Evolutionary conservation across 495 filamentous ascomycete genomes (phyloP).

Genomic region (Trypethelium eluteriae): DNA sequence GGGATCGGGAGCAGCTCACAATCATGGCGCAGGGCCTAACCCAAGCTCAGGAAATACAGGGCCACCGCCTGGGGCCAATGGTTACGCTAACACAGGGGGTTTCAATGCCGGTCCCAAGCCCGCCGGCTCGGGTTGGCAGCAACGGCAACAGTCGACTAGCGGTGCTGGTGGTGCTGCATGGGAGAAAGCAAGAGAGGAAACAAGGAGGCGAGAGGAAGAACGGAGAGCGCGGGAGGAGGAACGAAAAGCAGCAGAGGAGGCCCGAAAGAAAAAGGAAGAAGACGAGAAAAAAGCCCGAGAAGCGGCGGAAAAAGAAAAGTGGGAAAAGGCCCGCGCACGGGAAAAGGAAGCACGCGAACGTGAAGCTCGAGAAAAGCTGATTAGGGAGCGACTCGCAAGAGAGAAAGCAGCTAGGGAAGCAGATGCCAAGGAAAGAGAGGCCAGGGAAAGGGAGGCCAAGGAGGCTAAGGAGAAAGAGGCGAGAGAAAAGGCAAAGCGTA

Average conservation of each 20-base stretch:
- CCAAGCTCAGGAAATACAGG: constrained; percentile 10
- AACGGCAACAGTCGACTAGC: constrained; percentile 22
- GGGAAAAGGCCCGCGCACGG: constrained; percentile 39
- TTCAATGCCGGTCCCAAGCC: constrained; percentile 1
- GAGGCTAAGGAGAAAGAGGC: constrained; percentile 35
- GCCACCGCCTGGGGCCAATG: constrained; percentile 22
- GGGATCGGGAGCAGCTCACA: constrained; percentile 13
- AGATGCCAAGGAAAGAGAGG: constrained; percentile 28
- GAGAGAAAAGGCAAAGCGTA: constrained; percentile 27
- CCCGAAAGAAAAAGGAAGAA: constrained; percentile 34
- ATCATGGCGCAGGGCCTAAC: constrained; percentile 15
- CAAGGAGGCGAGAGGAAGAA: constrained; percentile 53
- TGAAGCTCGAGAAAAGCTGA: constrained; percentile 37
- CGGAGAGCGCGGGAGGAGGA: constrained; percentile 50
- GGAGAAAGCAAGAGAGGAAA: constrained; percentile 68
- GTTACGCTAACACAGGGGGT: constrained; percentile 24
- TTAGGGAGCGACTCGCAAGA: constrained; percentile 38
- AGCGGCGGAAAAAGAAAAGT: constrained; percentile 39
- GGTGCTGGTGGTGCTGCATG: constrained; percentile 43
- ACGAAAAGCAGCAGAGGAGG: constrained; percentile 43
- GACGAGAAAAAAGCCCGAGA: constrained; percentile 37
- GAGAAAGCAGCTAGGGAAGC: constrained; percentile 43
- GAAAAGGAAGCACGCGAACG: constrained; percentile 38
- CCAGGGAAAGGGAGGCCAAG: constrained; percentile 39
- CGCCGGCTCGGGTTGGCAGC: constrained; percentile 18